Percentiles rank a stretch among this genome's conserved stretches.
Conservation (phyloP, 2,329 filamentous ascomycete species). For the Blastomyces emzantsi region DNA sequence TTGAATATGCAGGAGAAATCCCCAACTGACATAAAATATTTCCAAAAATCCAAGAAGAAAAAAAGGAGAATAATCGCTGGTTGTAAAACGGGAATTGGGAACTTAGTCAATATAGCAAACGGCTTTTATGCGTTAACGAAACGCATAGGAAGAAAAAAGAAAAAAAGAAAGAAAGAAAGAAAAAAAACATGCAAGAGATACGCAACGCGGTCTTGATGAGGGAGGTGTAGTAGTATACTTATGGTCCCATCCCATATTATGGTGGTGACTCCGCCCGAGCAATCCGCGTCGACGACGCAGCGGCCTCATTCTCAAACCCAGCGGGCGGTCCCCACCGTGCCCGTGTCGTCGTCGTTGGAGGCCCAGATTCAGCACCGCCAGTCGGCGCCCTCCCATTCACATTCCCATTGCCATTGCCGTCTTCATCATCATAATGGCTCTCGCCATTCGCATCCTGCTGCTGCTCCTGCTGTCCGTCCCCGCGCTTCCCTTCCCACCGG, state of each 20-base stretch:
- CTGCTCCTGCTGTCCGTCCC: too few species aligned
- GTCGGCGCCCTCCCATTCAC: too few species aligned
- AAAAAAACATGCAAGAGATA: not conserved
- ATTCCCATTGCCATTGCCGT: conserved; percentile 2
- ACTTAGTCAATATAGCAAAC: not conserved
- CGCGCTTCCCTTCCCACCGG: conserved; percentile 16
- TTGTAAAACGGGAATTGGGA: not conserved
- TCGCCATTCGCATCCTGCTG: not conserved
- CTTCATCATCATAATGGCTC: not conserved
- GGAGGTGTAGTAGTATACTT: too few species aligned
- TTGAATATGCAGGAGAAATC: not conserved
- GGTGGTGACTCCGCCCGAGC: conserved; percentile 4
- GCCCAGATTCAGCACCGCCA: not conserved
- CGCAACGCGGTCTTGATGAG: too few species aligned
- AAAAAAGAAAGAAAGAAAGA: too few species aligned
- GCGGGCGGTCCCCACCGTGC: conserved; percentile 4
- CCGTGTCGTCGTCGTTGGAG: not conserved
- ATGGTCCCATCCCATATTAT: not conserved
- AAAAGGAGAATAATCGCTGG: not conserved
- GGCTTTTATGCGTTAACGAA: too few species aligned
- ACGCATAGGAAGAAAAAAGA: not conserved
- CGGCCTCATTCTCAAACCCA: conserved; percentile 6
- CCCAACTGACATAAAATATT: not conserved
- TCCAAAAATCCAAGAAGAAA: not conserved
- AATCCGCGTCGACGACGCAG: not conserved